Conservation (phyloP, 352 stramenopile genomes). For the Phytophthora tentaculata region DNA sequence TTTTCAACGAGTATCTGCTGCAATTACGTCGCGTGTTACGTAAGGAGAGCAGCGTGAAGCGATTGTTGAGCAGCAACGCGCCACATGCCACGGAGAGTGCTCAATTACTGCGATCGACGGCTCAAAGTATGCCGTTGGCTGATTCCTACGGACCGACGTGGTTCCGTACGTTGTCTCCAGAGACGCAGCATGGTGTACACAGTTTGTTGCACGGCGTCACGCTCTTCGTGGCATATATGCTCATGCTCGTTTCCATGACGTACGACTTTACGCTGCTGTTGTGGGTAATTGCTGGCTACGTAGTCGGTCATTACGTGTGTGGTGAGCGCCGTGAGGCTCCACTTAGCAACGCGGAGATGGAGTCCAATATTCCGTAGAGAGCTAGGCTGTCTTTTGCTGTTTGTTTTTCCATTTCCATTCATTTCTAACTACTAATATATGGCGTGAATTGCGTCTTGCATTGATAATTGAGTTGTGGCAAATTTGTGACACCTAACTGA, state of each 20-base stretch:
- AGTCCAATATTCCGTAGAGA: constrained; percentile 36
- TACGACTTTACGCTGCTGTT: constrained; percentile 73
- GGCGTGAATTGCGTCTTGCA: constrained; percentile 14
- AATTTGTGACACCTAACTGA: no score
- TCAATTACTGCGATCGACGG: constrained; percentile 52
- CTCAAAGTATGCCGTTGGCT: constrained; percentile 36
- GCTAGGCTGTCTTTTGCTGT: background rate
- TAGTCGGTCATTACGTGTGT: constrained; percentile 74
- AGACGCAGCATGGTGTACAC: constrained; percentile 60
- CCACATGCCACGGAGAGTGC: constrained; percentile 37
- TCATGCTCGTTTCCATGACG: constrained; percentile 86
- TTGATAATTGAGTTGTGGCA: background rate
- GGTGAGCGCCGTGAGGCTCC: constrained; percentile 62
- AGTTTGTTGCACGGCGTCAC: constrained; percentile 63
- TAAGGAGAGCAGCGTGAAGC: constrained; percentile 69
- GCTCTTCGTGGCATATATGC: constrained; percentile 77
- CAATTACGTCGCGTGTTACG: constrained; percentile 67
- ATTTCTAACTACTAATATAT: constrained; percentile 31
- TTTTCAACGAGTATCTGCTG: constrained; percentile 82
- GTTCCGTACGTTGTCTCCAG: constrained; percentile 60
- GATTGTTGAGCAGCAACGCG: constrained; percentile 21
- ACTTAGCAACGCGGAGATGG: constrained; percentile 29
- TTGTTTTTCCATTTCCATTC: constrained; percentile 13
- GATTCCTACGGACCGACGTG: constrained; percentile 49
- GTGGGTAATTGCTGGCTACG: constrained; percentile 60